These are phyloP conservation scores for Beauveria sp. DNA, from an alignment of 2,329 filamentous ascomycete genomes.

Conservation along the genomic window DNA sequence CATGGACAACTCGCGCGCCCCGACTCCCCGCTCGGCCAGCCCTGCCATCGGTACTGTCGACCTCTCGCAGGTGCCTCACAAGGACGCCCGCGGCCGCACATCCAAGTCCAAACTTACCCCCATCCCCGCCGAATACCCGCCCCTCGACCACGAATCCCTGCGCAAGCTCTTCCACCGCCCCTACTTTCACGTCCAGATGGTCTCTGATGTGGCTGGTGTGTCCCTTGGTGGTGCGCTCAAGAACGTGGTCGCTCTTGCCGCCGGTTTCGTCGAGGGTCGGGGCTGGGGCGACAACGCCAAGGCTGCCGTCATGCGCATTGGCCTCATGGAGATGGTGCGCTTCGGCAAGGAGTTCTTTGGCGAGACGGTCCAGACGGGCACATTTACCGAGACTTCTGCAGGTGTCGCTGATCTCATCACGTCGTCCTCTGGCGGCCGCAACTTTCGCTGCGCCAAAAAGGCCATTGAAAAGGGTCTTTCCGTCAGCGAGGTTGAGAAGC, in stretches of 20 bases:
- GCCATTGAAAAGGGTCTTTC: constrained; percentile 70
- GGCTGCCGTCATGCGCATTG: constrained; percentile 95
- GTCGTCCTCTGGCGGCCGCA: constrained; percentile 83
- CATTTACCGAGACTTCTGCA: constrained; percentile 94
- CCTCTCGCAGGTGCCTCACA: constrained; percentile 47
- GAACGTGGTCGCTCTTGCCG: constrained; percentile 91
- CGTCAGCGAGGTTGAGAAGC: constrained; percentile 80
- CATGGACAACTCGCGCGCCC: constrained; percentile 69
- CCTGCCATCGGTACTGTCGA: constrained; percentile 43
- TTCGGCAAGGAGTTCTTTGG: constrained; percentile 93
- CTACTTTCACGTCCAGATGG: constrained; percentile 95
- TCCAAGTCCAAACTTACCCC: constrained; percentile 65
- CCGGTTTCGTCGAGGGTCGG: constrained; percentile 89
- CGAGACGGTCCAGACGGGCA: constrained; percentile 69
- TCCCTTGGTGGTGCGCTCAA: constrained; percentile 92
- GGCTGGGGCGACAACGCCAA: constrained; percentile 99
- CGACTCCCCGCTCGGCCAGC: constrained; percentile 43
- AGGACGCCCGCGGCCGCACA: constrained; percentile 58
- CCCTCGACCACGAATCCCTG: constrained; percentile 77
- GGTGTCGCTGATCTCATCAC: constrained; percentile 96
- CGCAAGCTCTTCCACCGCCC: constrained; percentile 86
- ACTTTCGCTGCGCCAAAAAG: constrained; percentile 89
- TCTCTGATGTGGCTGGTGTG: constrained; percentile 91
- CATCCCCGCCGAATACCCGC: constrained; percentile 74
- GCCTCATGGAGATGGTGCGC: constrained; percentile 90